Evolutionary conservation across 768 basidiomycete genomes (phyloP), one percentile per base, ranked within the genome.

Genomic region (Naganishia vaughanmartiniae): DNA sequence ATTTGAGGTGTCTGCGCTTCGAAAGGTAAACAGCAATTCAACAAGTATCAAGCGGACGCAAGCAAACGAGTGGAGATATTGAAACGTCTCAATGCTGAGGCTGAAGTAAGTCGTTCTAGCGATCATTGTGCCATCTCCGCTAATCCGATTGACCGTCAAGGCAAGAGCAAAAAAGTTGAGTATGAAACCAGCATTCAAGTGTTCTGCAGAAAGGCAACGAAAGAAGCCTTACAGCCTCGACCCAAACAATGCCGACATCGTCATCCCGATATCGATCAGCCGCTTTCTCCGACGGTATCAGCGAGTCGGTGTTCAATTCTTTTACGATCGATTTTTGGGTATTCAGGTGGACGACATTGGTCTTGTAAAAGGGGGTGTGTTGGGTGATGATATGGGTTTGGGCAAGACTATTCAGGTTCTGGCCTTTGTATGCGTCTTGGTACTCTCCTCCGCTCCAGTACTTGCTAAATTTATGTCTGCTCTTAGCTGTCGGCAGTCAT

Each of bases 381-480:
- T 98, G 4, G 95, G 95, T 6, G 95, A 98, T 78, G 95, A 98
- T 76, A 98, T 98, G 95, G 95, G 92, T 60, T 68, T 83, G 84
- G 95, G 89, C 2, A 98, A 98, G 85, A 98, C 95, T 0, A 93
- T 97, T 26, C 95, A 98, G 80, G 89, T 78, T 51, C 75, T 78
- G 26, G 73, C 74, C 3, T 81, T 81, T 67, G 78, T 78, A 60
- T 71, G 77, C 71, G 30, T 21, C n/a, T 7, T 70, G 6, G 1
- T 6, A 10, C 30, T 54, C 26, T 39, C n/a, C 2, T 11, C 10
- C 42, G 15, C 42, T 33, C 46, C 36, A 12, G 19, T 14, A 26
- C 17, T 9, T 33, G 17, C 17, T 42, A 10, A 69, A 28, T 19
- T n/a, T 26, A 17, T 93, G 30, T 90, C 93, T 54, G 86, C 89